Evolutionary conservation across 2,329 filamentous ascomycete genomes (phyloP).

Genomic region (Diaporthe sp.): DNA sequence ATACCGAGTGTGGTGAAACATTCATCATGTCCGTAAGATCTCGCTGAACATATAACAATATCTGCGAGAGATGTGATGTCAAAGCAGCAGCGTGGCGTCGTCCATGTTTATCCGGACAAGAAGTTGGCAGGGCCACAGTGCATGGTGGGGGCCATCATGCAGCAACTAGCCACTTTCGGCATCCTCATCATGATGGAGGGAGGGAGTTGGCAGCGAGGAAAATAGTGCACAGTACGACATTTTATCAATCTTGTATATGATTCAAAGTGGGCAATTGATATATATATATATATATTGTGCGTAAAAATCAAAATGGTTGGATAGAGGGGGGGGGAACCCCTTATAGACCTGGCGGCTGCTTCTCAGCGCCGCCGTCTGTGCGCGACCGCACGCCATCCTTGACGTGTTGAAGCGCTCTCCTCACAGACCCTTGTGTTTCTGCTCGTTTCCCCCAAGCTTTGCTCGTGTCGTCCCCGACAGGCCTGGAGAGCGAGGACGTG

Average conservation of each 20-base stretch:
- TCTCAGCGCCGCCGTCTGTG: not conserved
- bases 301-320: not conserved
- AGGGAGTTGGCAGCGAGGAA: not conserved
- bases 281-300: not conserved
- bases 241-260: not conserved
- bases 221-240: not conserved
- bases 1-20: not conserved
- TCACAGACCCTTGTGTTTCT: constrained; percentile 8
- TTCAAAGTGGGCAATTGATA: not conserved
- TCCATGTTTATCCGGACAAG: not conserved
- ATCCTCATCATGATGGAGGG: not conserved
- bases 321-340: not conserved
- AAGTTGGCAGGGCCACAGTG: constrained; percentile 7
- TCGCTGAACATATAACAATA: too few species aligned
- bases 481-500: constrained; percentile 3
- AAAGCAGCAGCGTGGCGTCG: not conserved
- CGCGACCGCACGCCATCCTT: constrained; percentile 18
- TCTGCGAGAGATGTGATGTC: not conserved
- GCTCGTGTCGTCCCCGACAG: not conserved
- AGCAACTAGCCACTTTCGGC: constrained; percentile 5
- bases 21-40: too few species aligned
- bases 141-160: constrained; percentile 1
- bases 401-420: constrained; percentile 2
- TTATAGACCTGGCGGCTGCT: constrained; percentile 10
- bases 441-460: not conserved